Evolutionary conservation across 306 rosid genomes (phyloP), one percentile per base, ranked within the genome.

Genomic region (Cicer chorassanicum): DNA sequence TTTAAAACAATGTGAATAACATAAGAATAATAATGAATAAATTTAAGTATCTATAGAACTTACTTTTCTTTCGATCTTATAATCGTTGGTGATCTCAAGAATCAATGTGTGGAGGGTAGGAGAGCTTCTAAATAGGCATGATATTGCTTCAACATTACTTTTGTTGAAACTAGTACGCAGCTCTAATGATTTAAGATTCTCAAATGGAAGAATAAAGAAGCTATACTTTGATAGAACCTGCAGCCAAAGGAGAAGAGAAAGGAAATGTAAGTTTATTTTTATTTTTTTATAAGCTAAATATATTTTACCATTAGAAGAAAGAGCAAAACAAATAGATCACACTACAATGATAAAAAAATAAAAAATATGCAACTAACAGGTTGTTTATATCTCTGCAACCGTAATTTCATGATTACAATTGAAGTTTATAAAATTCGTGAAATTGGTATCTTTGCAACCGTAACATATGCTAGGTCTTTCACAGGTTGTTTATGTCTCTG

Each of bases 191-290:
- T 78, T 83, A 2, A 91, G 92, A 80, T 88, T 87, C 82, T 82
- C 15, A 72, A 89, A 91, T 36, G 90, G 88, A 43, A 82, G 85
- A 66, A 91, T 70, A 48, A 84, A 82, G 55, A 89, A 84, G 56
- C 69, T 84, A 42, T 72, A 82, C 66, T 75, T 87, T 38, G 98
- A 93, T 34, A 91, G 41, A 84, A 93, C 70, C 97, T 93, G 96
- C 88, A 83, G 57, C 15, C 54, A 66, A 74, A 69, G 24, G 53
- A 34, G 13, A 44, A 7, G 8, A 6, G 1, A 43, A 43, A 60
- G 9, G 4, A 12, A 39, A 24, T 38, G 4, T 29, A 29, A 29
- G 34, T 29, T 29, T 29, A 3, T 29, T 29, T 29, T 29, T 29
- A 29, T 3, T 2, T 29, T 29, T 29, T 3, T 29, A 29, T 29